Evolutionary conservation across 345 rosid species (phyloP).

Genomic region (Hirschfeldia incana): DNA sequence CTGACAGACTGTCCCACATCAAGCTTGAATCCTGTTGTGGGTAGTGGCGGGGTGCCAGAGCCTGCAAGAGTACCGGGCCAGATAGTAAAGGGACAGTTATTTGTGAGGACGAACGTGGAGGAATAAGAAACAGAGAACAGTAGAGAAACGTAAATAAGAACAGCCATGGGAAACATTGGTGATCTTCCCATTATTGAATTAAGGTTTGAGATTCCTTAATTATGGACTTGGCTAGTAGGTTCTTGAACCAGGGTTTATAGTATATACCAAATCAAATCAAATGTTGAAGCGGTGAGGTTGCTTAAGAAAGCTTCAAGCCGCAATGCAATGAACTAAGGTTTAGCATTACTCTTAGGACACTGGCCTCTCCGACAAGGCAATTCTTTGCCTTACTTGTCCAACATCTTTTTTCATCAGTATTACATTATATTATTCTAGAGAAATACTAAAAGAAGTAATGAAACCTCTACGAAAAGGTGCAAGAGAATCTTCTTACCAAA

Average conservation of each 20-base stretch:
- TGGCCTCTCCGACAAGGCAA: constrained; percentile 57
- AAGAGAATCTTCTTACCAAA: constrained; percentile 4
- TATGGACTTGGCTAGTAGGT: constrained; percentile 34
- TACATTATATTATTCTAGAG: constrained; percentile 1
- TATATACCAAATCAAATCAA: constrained; percentile 29
- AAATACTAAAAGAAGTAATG: constrained; percentile 27
- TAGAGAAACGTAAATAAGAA: constrained; percentile 38
- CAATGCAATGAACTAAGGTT: constrained; percentile 52
- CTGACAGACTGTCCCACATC: constrained; percentile 62
- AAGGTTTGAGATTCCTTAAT: not conserved
- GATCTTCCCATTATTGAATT: constrained; percentile 19
- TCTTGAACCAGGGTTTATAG: constrained; percentile 32
- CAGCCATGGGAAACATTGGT: constrained; percentile 29
- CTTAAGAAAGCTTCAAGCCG: constrained; percentile 51
- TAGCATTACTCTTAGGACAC: constrained; percentile 49
- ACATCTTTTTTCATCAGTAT: constrained; percentile 19
- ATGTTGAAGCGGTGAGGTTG: constrained; percentile 46
- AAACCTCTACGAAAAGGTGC: not conserved
- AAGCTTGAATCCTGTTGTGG: constrained; percentile 64
- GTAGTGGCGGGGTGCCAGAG: constrained; percentile 72
- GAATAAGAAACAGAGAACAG: constrained; percentile 45
- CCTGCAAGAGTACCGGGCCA: constrained; percentile 92
- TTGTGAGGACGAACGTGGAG: constrained; percentile 58
- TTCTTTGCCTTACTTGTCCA: constrained; percentile 58
- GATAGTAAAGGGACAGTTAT: constrained; percentile 73